Evolutionary conservation across 2,329 filamentous ascomycete species (phyloP).

Genomic region (Septoria petroselini): DNA sequence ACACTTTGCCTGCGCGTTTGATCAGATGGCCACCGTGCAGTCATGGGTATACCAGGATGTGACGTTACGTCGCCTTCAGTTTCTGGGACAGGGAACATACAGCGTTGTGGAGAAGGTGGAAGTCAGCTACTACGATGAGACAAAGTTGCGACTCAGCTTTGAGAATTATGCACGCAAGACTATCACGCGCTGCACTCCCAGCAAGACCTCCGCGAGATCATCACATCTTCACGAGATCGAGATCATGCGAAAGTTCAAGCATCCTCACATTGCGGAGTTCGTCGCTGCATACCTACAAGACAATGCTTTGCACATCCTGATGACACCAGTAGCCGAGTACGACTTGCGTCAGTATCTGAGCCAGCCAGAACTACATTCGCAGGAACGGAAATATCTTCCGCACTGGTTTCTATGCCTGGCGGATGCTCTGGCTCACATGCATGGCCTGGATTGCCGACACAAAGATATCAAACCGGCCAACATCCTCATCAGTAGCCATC

Average conservation of each 20-base stretch:
- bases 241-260: conserved; percentile 12
- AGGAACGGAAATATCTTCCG: background rate
- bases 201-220: background rate
- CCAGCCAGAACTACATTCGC: background rate
- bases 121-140: background rate
- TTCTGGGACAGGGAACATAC: conserved; percentile 14
- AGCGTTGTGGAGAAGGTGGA: conserved; percentile 17
- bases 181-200: background rate
- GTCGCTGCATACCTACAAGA: conserved; percentile 68
- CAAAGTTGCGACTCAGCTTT: no score
- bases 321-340: conserved; percentile 16
- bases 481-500: conserved; percentile 71
- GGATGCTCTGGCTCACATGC: conserved; percentile 14
- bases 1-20: conserved; percentile 15
- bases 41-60: background rate
- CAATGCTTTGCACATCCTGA: conserved; percentile 14
- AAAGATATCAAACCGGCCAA: conserved; percentile 91
- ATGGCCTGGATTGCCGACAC: conserved; percentile 8
- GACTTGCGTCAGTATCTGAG: conserved; percentile 13
- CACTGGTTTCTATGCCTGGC: conserved; percentile 16
- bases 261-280: conserved; percentile 63
- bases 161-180: conserved; percentile 12
- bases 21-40: background rate
- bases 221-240: conserved; percentile 15
- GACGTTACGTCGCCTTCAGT: conserved; percentile 3